These are phyloP conservation scores for Trichoderma reesei DNA, from an alignment of 495 filamentous ascomycete genomes.

Conservation along the genomic window DNA sequence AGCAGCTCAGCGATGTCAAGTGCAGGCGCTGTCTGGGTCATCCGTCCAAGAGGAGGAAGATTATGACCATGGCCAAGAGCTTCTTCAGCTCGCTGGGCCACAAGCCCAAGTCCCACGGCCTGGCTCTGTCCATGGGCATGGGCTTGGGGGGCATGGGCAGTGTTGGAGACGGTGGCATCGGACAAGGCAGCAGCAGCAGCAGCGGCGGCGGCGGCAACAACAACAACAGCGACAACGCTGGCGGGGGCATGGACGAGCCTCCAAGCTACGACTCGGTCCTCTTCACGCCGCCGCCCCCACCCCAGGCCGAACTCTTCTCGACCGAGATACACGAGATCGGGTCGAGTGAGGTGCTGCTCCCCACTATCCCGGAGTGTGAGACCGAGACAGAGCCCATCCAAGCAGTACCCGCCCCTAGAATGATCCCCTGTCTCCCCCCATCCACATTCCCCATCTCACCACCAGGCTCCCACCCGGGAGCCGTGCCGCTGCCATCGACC, in stretches of 20 bases:
- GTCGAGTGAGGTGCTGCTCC: slow-evolving; percentile 25
- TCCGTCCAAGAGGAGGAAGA: slow-evolving; percentile 36
- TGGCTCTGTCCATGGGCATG: neutral
- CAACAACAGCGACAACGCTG: no score
- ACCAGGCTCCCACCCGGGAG: slow-evolving; percentile 4
- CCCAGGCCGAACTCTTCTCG: slow-evolving; percentile 28
- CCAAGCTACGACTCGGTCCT: slow-evolving; percentile 35
- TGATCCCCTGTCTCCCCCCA: neutral
- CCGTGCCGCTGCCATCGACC: slow-evolving; percentile 2
- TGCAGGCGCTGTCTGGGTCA: slow-evolving; percentile 36
- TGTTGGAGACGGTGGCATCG: no score
- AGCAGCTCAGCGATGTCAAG: slow-evolving; percentile 38
- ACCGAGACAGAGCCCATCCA: slow-evolving; percentile 21
- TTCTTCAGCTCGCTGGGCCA: slow-evolving; percentile 40
- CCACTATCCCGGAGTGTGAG: slow-evolving; percentile 12
- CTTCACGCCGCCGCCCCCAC: neutral
- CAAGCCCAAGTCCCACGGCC: slow-evolving; percentile 16
- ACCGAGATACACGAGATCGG: slow-evolving; percentile 37
- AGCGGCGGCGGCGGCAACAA: neutral
- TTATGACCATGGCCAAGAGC: slow-evolving; percentile 36
- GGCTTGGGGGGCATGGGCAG: no score
- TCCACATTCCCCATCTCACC: slow-evolving; percentile 16
- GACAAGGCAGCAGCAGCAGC: no score
- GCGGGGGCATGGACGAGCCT: slow-evolving; percentile 15
- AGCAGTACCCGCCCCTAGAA: neutral